These are phyloP conservation scores for Microcos paniculata DNA, from an alignment of 345 rosid genomes.

Conservation along the genomic window DNA sequence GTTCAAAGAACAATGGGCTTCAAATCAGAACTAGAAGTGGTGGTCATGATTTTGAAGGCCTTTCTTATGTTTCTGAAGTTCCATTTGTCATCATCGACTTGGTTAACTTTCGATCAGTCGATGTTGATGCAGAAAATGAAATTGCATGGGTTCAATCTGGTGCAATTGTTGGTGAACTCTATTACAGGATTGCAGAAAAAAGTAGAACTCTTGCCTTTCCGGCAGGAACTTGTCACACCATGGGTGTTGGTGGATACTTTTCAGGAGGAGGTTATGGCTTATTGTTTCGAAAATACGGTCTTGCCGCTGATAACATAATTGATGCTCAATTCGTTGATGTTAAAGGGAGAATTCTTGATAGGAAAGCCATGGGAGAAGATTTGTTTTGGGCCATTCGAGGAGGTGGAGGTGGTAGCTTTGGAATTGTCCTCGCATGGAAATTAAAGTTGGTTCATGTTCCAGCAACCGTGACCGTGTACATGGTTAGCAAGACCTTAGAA, in stretches of 20 bases:
- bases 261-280: background rate
- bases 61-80: slow-evolving; percentile 1
- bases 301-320: background rate
- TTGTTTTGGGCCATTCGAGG: slow-evolving; percentile 6
- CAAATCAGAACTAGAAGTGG: slow-evolving; percentile 9
- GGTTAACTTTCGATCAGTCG: slow-evolving; percentile 5
- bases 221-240: background rate
- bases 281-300: slow-evolving; percentile 4
- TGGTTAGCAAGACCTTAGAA: background rate
- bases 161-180: background rate
- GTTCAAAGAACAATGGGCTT: background rate
- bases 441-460: slow-evolving; percentile 6
- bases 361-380: slow-evolving; percentile 8
- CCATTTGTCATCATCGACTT: background rate
- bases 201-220: slow-evolving; percentile 3
- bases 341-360: slow-evolving; percentile 1
- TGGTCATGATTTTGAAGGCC: slow-evolving; percentile 3
- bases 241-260: background rate
- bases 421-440: slow-evolving; percentile 6
- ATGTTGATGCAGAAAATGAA: background rate
- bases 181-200: background rate
- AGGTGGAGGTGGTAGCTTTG: slow-evolving; percentile 12
- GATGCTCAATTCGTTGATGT: slow-evolving; percentile 2
- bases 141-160: slow-evolving; percentile 5
- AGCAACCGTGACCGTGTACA: background rate